Conservation (phyloP, 495 filamentous ascomycete species). For the Neurospora sp. region DNA sequence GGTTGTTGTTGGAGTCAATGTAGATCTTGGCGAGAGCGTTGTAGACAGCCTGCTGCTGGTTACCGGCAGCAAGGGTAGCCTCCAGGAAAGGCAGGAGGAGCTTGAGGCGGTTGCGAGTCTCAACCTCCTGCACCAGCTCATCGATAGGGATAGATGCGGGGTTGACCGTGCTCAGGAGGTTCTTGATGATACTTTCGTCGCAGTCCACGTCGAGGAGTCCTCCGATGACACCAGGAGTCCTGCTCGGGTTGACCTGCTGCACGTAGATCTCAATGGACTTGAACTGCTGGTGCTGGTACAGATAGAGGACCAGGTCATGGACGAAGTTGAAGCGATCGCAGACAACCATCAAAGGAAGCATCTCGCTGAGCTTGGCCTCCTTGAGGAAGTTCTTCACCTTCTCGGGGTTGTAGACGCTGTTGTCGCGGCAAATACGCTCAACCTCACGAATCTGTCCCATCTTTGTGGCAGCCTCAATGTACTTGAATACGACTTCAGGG, state of each 20-base stretch:
- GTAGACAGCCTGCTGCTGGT: slow-evolving; percentile 96
- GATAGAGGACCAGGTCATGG: slow-evolving; percentile 91
- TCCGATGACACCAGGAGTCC: slow-evolving; percentile 89
- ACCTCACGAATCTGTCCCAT: slow-evolving; percentile 91
- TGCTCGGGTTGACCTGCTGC: slow-evolving; percentile 93
- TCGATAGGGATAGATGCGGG: slow-evolving; percentile 85
- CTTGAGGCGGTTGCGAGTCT: slow-evolving; percentile 91
- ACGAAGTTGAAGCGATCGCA: slow-evolving; percentile 98
- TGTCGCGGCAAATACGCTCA: slow-evolving; percentile 93
- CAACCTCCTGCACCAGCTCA: slow-evolving; percentile 90
- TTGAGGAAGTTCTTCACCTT: slow-evolving; percentile 99
- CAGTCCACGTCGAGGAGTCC: slow-evolving; percentile 96
- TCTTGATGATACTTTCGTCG: slow-evolving; percentile 92
- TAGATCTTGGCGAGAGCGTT: slow-evolving; percentile 99
- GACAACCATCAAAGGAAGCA: slow-evolving; percentile 94
- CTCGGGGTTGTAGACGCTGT: slow-evolving; percentile 84
- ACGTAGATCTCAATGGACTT: slow-evolving; percentile 99
- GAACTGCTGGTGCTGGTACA: slow-evolving; percentile 99
- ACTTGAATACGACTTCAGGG: slow-evolving; percentile 95
- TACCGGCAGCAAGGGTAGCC: slow-evolving; percentile 77
- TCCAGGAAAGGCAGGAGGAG: slow-evolving; percentile 94
- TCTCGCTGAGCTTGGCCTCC: slow-evolving; percentile 84
- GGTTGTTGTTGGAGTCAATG: slow-evolving; percentile 98
- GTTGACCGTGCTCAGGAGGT: slow-evolving; percentile 78
- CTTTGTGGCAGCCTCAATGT: slow-evolving; percentile 91